Conservation (phyloP, 345 rosid species). For the Citrus cavaleriei region DNA sequence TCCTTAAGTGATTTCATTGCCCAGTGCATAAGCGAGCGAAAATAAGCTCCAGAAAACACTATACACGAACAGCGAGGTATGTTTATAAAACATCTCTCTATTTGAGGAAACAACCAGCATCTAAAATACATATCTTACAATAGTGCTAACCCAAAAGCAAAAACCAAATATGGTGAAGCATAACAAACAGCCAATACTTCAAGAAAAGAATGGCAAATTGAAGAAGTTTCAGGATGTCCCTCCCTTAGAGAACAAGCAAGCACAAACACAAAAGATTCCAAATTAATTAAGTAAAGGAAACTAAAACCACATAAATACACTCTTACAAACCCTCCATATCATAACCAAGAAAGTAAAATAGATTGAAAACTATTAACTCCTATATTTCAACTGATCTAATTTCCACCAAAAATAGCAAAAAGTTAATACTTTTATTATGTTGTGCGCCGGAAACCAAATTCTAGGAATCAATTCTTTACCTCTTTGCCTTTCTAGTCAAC, state of each 20-base stretch:
- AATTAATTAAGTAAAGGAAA: slow-evolving; percentile 11
- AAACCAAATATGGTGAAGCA: background rate
- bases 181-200: slow-evolving; percentile 24
- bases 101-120: slow-evolving; percentile 21
- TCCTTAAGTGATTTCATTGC: slow-evolving; percentile 33
- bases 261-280: slow-evolving; percentile 23
- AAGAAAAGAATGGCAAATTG: slow-evolving; percentile 40
- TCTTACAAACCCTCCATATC: background rate
- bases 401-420: background rate
- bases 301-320: slow-evolving; percentile 6
- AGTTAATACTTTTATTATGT: background rate
- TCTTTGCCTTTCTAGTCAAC: background rate
- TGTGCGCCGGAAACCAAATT: background rate
- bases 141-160: slow-evolving; percentile 15
- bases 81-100: slow-evolving; percentile 30
- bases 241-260: slow-evolving; percentile 50
- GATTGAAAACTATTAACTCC: background rate
- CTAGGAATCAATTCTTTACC: background rate
- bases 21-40: slow-evolving; percentile 4
- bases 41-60: slow-evolving; percentile 33
- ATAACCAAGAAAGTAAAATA: background rate
- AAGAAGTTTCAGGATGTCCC: slow-evolving; percentile 12
- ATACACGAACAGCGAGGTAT: slow-evolving; percentile 31
- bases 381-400: too few relatives aligned
- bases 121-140: slow-evolving; percentile 26